Evolutionary conservation across 2,329 filamentous ascomycete genomes (phyloP).

Genomic region (Cytospora piceicola): DNA sequence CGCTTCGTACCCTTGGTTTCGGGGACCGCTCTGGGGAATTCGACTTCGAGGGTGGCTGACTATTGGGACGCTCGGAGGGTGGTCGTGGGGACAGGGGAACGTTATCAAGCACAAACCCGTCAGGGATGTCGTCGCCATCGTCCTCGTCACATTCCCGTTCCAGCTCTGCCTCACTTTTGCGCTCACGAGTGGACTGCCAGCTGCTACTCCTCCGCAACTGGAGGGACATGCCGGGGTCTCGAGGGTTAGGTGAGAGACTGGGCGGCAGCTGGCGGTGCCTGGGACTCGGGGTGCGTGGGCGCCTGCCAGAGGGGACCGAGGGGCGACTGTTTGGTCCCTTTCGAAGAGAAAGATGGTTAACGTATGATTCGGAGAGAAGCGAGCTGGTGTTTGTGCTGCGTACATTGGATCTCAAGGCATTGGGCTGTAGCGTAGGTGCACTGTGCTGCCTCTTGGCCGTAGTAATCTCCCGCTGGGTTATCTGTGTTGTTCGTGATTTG

Average conservation of each 20-base stretch:
- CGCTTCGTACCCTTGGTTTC: constrained; percentile 53
- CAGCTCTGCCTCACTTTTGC: constrained; percentile 71
- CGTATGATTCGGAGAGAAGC: constrained; percentile 39
- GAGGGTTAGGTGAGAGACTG: constrained; percentile 49
- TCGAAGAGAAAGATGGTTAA: constrained; percentile 37
- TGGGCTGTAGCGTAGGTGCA: constrained; percentile 51
- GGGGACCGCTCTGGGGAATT: constrained; percentile 56
- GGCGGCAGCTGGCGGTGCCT: constrained; percentile 34
- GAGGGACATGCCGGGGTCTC: constrained; percentile 45
- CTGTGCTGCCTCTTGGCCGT: constrained; percentile 45
- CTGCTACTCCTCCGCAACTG: constrained; percentile 66
- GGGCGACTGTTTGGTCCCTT: constrained; percentile 41
- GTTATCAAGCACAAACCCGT: constrained; percentile 79
- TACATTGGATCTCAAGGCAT: constrained; percentile 52
- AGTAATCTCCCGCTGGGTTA: constrained; percentile 40
- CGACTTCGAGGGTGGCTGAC: constrained; percentile 56
- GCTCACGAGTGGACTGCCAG: constrained; percentile 69
- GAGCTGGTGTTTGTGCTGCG: constrained; percentile 53
- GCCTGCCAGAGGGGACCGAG: constrained; percentile 46
- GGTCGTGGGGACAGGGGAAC: constrained; percentile 79
- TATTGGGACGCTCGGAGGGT: constrained; percentile 57
- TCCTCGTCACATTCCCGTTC: constrained; percentile 79
- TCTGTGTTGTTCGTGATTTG: constrained; percentile 35
- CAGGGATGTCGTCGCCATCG: constrained; percentile 77
- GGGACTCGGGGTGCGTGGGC: constrained; percentile 56